Evolutionary conservation across 257 asterid species (phyloP), one percentile per base, ranked within the genome.

Genomic region (Cruciata laevipes): DNA sequence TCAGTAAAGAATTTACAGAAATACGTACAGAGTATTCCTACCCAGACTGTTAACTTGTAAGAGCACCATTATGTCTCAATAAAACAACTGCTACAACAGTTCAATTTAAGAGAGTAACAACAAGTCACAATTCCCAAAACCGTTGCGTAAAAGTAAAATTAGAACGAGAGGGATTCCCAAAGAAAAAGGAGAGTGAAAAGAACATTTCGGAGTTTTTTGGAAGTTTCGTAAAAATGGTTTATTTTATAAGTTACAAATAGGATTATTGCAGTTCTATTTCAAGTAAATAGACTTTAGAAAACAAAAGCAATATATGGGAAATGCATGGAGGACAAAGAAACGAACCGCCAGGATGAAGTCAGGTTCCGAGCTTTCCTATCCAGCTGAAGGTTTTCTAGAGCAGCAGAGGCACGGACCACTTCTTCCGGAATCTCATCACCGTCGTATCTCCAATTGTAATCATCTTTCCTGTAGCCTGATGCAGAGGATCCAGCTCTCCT

Each of bases 331-430:
- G 14, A 58, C 37, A 68, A 32, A 57, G 72, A 69, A 81, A 82
- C 86, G 53, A 76, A 90, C 99, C 96, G 80, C 99, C 96, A 94
- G 37, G 96, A 90, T 56, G 90, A 78, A 71, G 91, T 82, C 64
- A 90, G 77, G 14, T 85, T 90, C 59, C 96, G 88, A 69, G 99
- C 88, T 83, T 90, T 94, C 80, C 95, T 84, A 67, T 94, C 98
- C 81, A 94, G 74, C 77, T 94, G 98, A 80, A 94, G 88, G 83
- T 89, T 94, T 80, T 94, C 98, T 80, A 90, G 74, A 25, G 98
- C 96, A 78, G 96, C 76, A 35, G 99, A 85, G 40, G 96, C 88
- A 61, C 84, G 93, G 55, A 71, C 81, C 64, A 88, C 90, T 47
- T 94, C 96, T 65, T 87, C 95, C 18, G 96, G 78, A 69, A 81